phyloP scores from a whole-genome alignment of 2,329 filamentous ascomycete genomes.

The Dryadomyces sulphureus region DNA sequence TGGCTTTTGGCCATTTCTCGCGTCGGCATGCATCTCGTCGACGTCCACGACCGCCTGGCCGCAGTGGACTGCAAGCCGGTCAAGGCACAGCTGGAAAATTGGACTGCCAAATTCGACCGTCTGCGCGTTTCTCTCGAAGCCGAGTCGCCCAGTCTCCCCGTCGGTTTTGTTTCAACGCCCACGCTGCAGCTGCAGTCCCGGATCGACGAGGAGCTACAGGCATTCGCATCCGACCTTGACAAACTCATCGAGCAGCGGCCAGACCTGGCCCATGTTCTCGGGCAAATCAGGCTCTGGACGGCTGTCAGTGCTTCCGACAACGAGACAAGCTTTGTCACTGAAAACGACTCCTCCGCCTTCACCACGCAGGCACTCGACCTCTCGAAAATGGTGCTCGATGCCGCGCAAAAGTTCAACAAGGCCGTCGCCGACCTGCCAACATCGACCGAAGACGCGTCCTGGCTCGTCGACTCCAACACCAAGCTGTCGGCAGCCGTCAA shows the following conservation, averaged over 20 bases:
- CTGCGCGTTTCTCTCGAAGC: constrained; percentile 24
- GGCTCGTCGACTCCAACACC: constrained; percentile 44
- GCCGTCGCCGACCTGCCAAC: constrained; percentile 36
- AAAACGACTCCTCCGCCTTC: constrained; percentile 26
- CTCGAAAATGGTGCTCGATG: constrained; percentile 65
- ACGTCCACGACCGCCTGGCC: constrained; percentile 53
- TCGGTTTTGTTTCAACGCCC: constrained; percentile 28
- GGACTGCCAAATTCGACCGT: constrained; percentile 29
- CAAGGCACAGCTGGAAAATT: constrained; percentile 29
- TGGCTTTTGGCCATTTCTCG: constrained; percentile 61
- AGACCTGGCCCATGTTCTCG: constrained; percentile 47
- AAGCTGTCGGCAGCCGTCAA: constrained; percentile 37
- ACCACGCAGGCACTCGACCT: constrained; percentile 44
- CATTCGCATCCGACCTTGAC: constrained; percentile 26
- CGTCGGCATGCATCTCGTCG: constrained; percentile 45
- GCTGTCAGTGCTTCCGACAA: neutral
- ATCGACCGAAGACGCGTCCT: constrained; percentile 45
- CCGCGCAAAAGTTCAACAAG: constrained; percentile 57
- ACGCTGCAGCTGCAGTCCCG: constrained; percentile 19
- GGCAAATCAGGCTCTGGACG: constrained; percentile 54
- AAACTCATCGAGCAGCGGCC: constrained; percentile 31
- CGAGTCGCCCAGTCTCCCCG: constrained; percentile 32
- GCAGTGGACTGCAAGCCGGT: constrained; percentile 30
- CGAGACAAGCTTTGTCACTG: constrained; percentile 7
- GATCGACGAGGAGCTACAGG: constrained; percentile 21